Evolutionary conservation across 129 eudicot species (phyloP).

Genomic region (Flaveria robusta): DNA sequence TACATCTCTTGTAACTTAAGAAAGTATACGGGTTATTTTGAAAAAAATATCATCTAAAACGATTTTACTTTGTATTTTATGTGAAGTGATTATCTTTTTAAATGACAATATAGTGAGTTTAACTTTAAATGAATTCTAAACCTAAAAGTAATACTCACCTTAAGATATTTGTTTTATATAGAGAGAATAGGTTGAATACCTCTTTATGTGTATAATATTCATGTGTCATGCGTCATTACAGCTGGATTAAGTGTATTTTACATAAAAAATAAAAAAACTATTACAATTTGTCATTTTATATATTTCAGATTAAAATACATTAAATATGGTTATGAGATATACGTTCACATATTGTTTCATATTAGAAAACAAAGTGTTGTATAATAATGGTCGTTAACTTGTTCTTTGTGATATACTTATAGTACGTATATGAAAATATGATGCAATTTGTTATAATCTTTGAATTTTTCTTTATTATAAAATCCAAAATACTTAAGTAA

Average conservation of each 20-base stretch:
- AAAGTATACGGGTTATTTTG: neutral
- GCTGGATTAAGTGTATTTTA: constrained; percentile 3
- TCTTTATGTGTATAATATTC: neutral
- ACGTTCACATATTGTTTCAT: no score
- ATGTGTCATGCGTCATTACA: neutral
- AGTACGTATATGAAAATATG: neutral
- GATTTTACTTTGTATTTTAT: no score
- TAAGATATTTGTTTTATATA: neutral
- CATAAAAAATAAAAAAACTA: neutral
- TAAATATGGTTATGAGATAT: neutral
- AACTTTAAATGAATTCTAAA: neutral
- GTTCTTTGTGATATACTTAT: neutral
- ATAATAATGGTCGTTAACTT: neutral
- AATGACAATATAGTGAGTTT: neutral
- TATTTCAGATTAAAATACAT: neutral
- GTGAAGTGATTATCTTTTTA: neutral
- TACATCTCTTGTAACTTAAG: neutral
- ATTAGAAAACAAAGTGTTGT: no score
- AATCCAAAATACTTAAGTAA: neutral
- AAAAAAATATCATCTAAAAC: neutral
- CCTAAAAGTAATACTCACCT: neutral
- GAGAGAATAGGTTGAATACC: neutral
- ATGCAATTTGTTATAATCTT: neutral
- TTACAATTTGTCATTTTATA: neutral
- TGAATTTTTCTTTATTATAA: neutral